A percentile compares a stretch with the other conserved stretches of the same genome.
Evolutionary conservation across 306 rosid genomes (phyloP).

Genomic region (Citrullus mucosospermus): DNA sequence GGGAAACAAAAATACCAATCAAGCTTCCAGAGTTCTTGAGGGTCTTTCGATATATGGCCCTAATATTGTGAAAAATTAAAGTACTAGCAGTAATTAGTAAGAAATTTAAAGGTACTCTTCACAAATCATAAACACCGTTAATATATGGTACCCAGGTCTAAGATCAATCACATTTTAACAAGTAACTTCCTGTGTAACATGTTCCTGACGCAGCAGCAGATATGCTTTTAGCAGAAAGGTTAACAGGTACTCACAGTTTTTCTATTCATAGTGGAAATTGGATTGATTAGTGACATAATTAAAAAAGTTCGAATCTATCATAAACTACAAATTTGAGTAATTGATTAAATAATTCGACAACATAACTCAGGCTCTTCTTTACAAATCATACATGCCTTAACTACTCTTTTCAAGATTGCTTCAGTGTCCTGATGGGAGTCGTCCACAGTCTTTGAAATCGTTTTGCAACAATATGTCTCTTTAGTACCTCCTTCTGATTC

Average conservation of each 20-base stretch:
- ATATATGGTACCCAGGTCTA: background rate
- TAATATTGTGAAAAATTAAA: background rate
- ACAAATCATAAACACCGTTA: background rate
- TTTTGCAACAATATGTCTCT: constrained; percentile 61
- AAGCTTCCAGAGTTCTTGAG: background rate
- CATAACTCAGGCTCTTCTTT: background rate
- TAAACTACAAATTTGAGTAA: background rate
- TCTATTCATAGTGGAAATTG: background rate
- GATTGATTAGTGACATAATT: background rate
- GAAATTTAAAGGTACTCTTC: background rate
- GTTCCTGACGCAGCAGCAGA: background rate
- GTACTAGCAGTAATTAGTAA: background rate
- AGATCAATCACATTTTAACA: background rate
- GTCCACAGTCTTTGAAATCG: constrained; percentile 65
- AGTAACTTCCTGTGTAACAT: background rate
- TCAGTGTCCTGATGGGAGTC: constrained; percentile 72
- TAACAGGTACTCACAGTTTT: background rate
- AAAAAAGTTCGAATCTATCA: background rate
- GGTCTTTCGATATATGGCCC: background rate
- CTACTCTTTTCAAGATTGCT: constrained; percentile 65
- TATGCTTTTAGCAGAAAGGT: background rate
- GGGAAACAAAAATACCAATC: background rate
- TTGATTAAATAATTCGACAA: background rate
- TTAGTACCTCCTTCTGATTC: constrained; percentile 62
- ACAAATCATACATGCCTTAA: background rate